Conservation (phyloP, 306 rosid genomes). For the Lathyrus oleraceus region DNA sequence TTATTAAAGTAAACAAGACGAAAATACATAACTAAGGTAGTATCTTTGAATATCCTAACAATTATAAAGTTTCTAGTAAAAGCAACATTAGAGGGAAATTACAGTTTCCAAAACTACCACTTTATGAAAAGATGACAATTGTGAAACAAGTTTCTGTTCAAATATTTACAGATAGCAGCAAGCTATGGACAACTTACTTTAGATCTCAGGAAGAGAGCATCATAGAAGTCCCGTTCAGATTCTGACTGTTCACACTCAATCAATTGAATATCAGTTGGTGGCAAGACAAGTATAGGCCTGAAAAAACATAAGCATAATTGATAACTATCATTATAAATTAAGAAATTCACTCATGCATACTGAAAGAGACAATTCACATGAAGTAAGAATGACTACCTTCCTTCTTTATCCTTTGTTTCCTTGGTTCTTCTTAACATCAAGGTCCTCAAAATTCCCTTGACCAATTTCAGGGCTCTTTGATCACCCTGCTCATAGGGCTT, state of each 20-base stretch:
- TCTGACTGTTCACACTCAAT: slow-evolving; percentile 76
- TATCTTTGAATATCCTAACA: no score
- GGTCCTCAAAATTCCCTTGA: slow-evolving; percentile 79
- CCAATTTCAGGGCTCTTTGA: slow-evolving; percentile 64
- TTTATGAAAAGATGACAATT: not conserved
- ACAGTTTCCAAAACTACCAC: no score
- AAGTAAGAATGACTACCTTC: no score
- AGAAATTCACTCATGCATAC: no score
- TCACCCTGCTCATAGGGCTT: no score
- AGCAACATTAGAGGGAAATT: no score
- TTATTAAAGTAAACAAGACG: no score
- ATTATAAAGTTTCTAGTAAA: no score
- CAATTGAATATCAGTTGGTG: slow-evolving; percentile 67
- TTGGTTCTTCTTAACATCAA: slow-evolving; percentile 79
- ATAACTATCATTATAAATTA: no score
- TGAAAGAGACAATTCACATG: no score
- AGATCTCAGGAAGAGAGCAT: slow-evolving; percentile 72
- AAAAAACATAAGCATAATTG: no score
- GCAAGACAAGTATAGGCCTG: slow-evolving; percentile 79
- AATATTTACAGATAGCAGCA: not conserved
- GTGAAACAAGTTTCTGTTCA: not conserved
- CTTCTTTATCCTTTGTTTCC: slow-evolving; percentile 71
- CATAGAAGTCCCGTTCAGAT: slow-evolving; percentile 75
- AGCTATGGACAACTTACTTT: slow-evolving; percentile 49
- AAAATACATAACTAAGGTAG: no score